phyloP scores from a whole-genome alignment of 2,329 filamentous ascomycete species.

The Beauveria bassiana region DNA sequence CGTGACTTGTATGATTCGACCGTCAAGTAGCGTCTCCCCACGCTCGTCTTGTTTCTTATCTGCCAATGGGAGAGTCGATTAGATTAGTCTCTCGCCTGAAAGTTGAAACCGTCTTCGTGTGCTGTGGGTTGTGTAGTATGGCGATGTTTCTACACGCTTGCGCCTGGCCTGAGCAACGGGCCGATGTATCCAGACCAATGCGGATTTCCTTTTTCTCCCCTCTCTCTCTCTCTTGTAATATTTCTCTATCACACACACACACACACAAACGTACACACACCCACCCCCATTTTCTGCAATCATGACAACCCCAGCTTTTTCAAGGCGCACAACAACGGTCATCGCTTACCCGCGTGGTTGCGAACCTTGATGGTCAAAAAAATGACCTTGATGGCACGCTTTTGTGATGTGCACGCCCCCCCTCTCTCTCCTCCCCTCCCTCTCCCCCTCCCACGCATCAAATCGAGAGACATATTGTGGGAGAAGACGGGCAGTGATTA shows the following conservation, averaged over 20 bases:
- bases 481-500: not conserved
- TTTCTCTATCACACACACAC: no score
- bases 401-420: not conserved
- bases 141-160: not conserved
- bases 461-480: not conserved
- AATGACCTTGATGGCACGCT: constrained; percentile 4
- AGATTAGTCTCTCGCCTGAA: not conserved
- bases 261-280: no score
- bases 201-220: no score
- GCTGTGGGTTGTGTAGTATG: not conserved
- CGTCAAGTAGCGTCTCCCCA: not conserved
- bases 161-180: not conserved
- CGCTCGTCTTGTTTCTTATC: no score
- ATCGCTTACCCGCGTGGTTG: not conserved
- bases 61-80: not conserved
- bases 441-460: not conserved
- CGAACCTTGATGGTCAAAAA: constrained; percentile 6
- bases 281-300: not conserved
- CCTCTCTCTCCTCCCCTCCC: not conserved
- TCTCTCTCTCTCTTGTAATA: no score
- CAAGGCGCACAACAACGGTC: not conserved
- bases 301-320: not conserved
- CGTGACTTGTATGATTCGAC: not conserved
- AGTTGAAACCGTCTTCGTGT: not conserved
- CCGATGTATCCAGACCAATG: not conserved